phyloP scores from a whole-genome alignment of 768 basidiomycete species.

The Lactifluus hygrophoroides region DNA sequence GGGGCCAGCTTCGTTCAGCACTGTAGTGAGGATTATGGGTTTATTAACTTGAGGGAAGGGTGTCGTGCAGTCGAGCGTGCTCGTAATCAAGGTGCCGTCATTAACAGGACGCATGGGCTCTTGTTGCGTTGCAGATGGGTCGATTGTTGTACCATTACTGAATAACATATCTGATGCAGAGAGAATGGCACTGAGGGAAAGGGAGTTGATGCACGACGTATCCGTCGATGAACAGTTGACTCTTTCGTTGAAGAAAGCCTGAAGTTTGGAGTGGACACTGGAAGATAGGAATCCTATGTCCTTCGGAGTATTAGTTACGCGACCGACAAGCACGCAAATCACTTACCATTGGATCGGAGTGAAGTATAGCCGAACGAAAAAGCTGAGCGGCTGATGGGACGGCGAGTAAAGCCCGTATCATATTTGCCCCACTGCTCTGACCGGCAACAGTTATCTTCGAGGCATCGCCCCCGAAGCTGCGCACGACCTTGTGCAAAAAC shows the following conservation, averaged over 20 bases:
- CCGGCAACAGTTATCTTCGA: slow-evolving; percentile 69
- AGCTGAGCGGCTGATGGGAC: slow-evolving; percentile 59
- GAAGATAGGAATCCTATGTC: slow-evolving; percentile 62
- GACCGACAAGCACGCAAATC: neutral
- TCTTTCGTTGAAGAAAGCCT: slow-evolving; percentile 41
- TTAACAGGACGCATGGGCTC: slow-evolving; percentile 59
- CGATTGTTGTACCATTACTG: slow-evolving; percentile 35
- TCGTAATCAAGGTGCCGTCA: slow-evolving; percentile 62
- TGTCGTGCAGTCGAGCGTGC: slow-evolving; percentile 51
- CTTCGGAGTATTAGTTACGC: slow-evolving; percentile 29
- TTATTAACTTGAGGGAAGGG: slow-evolving; percentile 55
- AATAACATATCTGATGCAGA: slow-evolving; percentile 41
- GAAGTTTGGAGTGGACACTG: slow-evolving; percentile 45
- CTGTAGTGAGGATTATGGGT: slow-evolving; percentile 62
- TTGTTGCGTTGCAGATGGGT: slow-evolving; percentile 43
- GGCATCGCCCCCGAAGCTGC: slow-evolving; percentile 58
- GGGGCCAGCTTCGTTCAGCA: slow-evolving; percentile 62
- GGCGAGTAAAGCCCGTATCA: slow-evolving; percentile 72
- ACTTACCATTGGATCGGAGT: slow-evolving; percentile 81
- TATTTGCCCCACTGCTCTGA: slow-evolving; percentile 71
- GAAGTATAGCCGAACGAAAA: slow-evolving; percentile 72
- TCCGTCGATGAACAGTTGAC: slow-evolving; percentile 40
- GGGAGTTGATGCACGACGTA: slow-evolving; percentile 40
- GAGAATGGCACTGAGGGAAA: slow-evolving; percentile 47
- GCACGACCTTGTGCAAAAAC: slow-evolving; percentile 49